Evolutionary conservation across 805 yeast genomes (phyloP).

Genomic region (Isabelozyma pseudorhagii): DNA sequence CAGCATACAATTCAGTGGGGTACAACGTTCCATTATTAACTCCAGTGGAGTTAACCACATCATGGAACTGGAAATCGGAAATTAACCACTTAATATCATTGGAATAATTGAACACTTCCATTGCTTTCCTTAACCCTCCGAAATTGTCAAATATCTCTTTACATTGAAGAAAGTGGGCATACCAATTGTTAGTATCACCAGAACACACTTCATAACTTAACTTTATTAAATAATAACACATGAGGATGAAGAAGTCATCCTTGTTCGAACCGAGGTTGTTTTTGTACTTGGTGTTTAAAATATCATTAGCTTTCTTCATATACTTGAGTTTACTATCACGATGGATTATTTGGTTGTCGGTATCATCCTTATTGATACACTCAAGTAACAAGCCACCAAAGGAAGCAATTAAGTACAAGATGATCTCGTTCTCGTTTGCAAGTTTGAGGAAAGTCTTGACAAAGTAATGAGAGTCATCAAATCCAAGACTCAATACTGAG

Average conservation of each 20-base stretch:
- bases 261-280: constrained; percentile 3
- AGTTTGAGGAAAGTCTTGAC: constrained; percentile 14
- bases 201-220: constrained; percentile 18
- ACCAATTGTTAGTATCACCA: constrained; percentile 18
- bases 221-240: constrained; percentile 15
- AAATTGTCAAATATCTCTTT: constrained; percentile 7
- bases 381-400: constrained; percentile 16
- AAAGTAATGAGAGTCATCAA: constrained; percentile 14
- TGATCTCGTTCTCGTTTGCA: constrained; percentile 11
- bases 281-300: constrained; percentile 11
- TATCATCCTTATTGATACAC: constrained; percentile 2
- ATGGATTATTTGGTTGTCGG: background rate
- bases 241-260: constrained; percentile 10
- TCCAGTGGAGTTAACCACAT: constrained; percentile 13
- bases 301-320: constrained; percentile 15
- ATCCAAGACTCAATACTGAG: constrained; percentile 12
- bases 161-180: constrained; percentile 12
- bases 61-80: constrained; percentile 17
- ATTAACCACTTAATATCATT: constrained; percentile 19
- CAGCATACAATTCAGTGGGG: constrained; percentile 9
- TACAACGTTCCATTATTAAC: constrained; percentile 13
- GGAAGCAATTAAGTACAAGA: constrained; percentile 14
- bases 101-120: constrained; percentile 7
- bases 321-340: constrained; percentile 8
- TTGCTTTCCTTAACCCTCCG: constrained; percentile 12